A percentile compares a stretch with the other conserved stretches of the same genome.
These are phyloP conservation scores for Globisporangium paddicum DNA, from an alignment of 352 stramenopile species.

Conservation along the genomic window DNA sequence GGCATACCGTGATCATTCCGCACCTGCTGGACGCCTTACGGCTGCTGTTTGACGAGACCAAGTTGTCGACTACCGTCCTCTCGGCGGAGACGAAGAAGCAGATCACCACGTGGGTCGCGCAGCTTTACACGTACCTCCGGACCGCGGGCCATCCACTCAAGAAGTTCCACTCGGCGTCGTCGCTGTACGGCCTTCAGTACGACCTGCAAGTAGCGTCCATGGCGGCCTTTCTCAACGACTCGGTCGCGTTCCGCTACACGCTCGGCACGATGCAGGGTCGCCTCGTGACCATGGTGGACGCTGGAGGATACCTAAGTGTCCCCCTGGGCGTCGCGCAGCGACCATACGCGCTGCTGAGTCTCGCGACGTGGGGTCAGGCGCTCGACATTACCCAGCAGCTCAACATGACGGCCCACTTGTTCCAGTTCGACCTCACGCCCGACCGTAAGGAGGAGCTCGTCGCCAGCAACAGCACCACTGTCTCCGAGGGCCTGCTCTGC, in stretches of 20 bases:
- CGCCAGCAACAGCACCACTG: constrained; percentile 6
- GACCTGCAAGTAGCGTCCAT: constrained; percentile 39
- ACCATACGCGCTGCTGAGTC: constrained; percentile 27
- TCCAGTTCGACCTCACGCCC: constrained; percentile 36
- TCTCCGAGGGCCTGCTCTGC: constrained; percentile 28
- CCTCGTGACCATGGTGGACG: constrained; percentile 37
- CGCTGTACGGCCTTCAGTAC: constrained; percentile 37
- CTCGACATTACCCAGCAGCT: constrained; percentile 27
- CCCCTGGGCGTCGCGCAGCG: constrained; percentile 21
- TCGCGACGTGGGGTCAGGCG: constrained; percentile 24
- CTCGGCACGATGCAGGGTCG: constrained; percentile 43
- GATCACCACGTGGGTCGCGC: constrained; percentile 20
- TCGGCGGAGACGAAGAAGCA: constrained; percentile 3
- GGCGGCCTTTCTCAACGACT: constrained; percentile 40
- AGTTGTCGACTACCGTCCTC: neutral
- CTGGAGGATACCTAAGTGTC: constrained; percentile 23
- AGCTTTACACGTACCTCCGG: constrained; percentile 20
- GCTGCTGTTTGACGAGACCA: constrained; percentile 16
- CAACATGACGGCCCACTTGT: constrained; percentile 32
- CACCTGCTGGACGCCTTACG: constrained; percentile 36
- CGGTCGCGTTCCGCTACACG: constrained; percentile 27
- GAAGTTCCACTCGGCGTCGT: constrained; percentile 24
- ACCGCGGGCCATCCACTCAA: constrained; percentile 16
- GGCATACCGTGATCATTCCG: constrained; percentile 26
- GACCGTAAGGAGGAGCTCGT: constrained; percentile 27